Base-by-base conservation (phyloP, 257 asterid genomes). In the Leptodermis oblonga region DNA sequence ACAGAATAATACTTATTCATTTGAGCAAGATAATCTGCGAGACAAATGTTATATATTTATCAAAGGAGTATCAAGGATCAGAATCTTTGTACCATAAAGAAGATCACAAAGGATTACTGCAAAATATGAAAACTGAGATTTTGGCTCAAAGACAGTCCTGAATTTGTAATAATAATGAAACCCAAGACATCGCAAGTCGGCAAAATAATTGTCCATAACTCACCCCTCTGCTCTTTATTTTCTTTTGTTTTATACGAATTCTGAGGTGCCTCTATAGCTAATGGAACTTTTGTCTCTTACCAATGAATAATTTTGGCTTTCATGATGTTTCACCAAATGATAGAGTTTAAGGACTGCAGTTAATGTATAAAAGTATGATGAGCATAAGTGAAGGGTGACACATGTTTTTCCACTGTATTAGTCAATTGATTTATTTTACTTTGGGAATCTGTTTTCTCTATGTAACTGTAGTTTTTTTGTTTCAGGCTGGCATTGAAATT, bases 401-500 rank as follows among this genome's bases (percentile, higher is more conserved):
- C 15, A 1, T 26, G 20, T 68, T 68, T 68, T 65, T 30, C 15
- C 15, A 25, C 30, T 53, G n/a, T 67, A 15, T 4, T 68, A 7
- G 18, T 54, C 41, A 25, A 58, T 15, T 31, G 23, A 14, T 46
- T 67, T 49, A 6, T 30, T 18, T 36, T 33, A 18, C 6, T 20
- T 37, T 61, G 18, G 54, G 56, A 72, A 34, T 15, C n/a, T n/a
- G n/a, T 39, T 25, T 72, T 28, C 11, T 18, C 17, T 17, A 4
- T 4, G 23, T 55, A 22, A 70, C 8, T 52, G 14, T 34, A 37
- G 71, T 62, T 73, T 30, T 61, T 66, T 48, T 80, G 45, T 87
- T 89, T 84, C 96, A 93, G 99, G 99, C 85, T 72, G 99, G 99
- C 61, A 85, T 91, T 82, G 99, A 93, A 82, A 91, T 87, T 69